Conservation (phyloP, 305 asterid species). For the Euphrasia arctica region DNA sequence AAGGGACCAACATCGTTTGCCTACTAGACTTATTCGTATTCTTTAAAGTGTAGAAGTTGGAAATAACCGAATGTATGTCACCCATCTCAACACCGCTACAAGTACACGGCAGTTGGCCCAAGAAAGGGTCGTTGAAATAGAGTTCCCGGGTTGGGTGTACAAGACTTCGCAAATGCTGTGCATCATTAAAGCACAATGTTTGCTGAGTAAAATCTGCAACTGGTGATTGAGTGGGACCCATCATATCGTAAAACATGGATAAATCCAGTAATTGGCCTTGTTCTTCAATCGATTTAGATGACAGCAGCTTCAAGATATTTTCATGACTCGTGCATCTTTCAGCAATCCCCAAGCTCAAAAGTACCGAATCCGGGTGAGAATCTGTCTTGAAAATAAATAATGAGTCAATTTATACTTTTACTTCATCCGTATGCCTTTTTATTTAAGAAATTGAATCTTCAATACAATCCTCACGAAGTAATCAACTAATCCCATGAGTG, state of each 20-base stretch:
- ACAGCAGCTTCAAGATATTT: slow-evolving; percentile 53
- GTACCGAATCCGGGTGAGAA: slow-evolving; percentile 34
- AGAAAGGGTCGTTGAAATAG: slow-evolving; percentile 42
- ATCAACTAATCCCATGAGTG: neutral
- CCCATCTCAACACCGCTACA: slow-evolving; percentile 38
- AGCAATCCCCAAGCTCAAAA: slow-evolving; percentile 58
- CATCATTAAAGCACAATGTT: slow-evolving; percentile 31
- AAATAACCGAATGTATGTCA: slow-evolving; percentile 47
- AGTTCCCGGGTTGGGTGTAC: slow-evolving; percentile 51
- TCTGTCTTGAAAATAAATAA: slow-evolving; percentile 34
- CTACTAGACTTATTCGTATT: slow-evolving; percentile 44
- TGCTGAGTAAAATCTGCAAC: slow-evolving; percentile 24
- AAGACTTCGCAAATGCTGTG: slow-evolving; percentile 42
- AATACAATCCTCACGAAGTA: too few relatives aligned
- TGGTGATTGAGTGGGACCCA: slow-evolving; percentile 40
- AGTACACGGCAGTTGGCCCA: slow-evolving; percentile 33
- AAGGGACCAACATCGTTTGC: slow-evolving; percentile 85
- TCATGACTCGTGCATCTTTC: slow-evolving; percentile 59
- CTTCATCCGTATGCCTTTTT: neutral
- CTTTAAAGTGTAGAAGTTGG: slow-evolving; percentile 42
- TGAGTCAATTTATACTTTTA: slow-evolving; percentile 17
- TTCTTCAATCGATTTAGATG: slow-evolving; percentile 51
- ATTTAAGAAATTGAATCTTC: neutral
- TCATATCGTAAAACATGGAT: slow-evolving; percentile 42
- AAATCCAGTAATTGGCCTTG: slow-evolving; percentile 42